These are phyloP conservation scores for Aphanocladium album DNA, from an alignment of 2,329 filamentous ascomycete species.

Conservation along the genomic window DNA sequence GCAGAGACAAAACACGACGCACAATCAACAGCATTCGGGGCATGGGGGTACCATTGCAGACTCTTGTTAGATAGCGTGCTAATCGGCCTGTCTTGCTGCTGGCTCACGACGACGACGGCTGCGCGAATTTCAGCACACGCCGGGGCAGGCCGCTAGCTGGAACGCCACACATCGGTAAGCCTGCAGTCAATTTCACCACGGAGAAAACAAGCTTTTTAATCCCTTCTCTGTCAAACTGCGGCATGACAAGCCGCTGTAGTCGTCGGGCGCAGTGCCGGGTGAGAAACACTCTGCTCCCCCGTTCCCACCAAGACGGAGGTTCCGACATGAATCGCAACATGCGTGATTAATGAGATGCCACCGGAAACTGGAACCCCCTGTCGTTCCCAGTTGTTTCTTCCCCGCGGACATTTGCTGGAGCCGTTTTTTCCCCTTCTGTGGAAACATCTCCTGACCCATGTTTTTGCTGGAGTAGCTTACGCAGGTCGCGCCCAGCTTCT, in stretches of 20 bases:
- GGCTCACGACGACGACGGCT: neutral
- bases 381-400: neutral
- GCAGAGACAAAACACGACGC: neutral
- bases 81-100: neutral
- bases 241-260: neutral
- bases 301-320: neutral
- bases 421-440: neutral
- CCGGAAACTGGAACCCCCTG: neutral
- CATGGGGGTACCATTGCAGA: neutral
- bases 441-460: neutral
- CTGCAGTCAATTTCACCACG: neutral
- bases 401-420: slow-evolving; percentile 5
- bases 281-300: neutral
- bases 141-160: too few species aligned
- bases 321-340: slow-evolving; percentile 3
- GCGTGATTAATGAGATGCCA: slow-evolving; percentile 4
- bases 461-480: neutral
- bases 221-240: neutral
- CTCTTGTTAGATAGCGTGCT: neutral
- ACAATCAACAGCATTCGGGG: neutral
- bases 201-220: neutral
- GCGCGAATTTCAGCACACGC: slow-evolving; percentile 5
- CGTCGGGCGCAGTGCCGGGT: neutral
- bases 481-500: neutral
- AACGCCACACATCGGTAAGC: neutral